These are phyloP conservation scores for Arthrobotrys entomopaga DNA, from an alignment of 2,329 filamentous ascomycete species.

Conservation along the genomic window DNA sequence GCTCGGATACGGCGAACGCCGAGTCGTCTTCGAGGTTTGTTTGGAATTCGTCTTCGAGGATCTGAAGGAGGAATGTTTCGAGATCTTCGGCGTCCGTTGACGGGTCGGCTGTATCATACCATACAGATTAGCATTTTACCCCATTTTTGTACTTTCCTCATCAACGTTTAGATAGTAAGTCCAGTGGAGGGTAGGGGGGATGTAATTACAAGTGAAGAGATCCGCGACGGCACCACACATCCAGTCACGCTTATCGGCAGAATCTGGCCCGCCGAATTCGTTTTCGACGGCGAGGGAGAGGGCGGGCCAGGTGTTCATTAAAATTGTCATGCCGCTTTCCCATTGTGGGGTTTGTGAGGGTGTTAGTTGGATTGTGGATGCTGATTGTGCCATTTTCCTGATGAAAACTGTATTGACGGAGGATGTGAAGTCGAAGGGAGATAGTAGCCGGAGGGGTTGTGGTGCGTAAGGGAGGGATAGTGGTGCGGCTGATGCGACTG, in stretches of 20 bases:
- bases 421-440: neutral
- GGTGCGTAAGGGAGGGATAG: neutral
- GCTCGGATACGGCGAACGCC: slow-evolving; percentile 75
- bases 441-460: neutral
- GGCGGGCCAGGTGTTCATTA: slow-evolving; percentile 86
- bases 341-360: slow-evolving; percentile 72
- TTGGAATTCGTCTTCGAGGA: slow-evolving; percentile 96
- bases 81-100: slow-evolving; percentile 80
- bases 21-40: slow-evolving; percentile 91
- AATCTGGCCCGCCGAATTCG: slow-evolving; percentile 86
- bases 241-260: slow-evolving; percentile 92
- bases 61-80: slow-evolving; percentile 83
- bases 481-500: neutral
- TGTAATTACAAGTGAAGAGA: slow-evolving; percentile 69
- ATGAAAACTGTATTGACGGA: neutral
- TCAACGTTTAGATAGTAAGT: too few relatives aligned
- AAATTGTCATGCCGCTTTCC: slow-evolving; percentile 86
- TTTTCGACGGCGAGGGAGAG: slow-evolving; percentile 87
- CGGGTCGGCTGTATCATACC: slow-evolving; percentile 62
- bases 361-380: slow-evolving; percentile 34
- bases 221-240: slow-evolving; percentile 88
- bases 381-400: slow-evolving; percentile 22
- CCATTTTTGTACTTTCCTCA: too few relatives aligned
- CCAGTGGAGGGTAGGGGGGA: too few relatives aligned
- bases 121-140: slow-evolving; percentile 14